phyloP scores from a whole-genome alignment of 2,329 filamentous ascomycete species.

The Sporothrix globosa region DNA sequence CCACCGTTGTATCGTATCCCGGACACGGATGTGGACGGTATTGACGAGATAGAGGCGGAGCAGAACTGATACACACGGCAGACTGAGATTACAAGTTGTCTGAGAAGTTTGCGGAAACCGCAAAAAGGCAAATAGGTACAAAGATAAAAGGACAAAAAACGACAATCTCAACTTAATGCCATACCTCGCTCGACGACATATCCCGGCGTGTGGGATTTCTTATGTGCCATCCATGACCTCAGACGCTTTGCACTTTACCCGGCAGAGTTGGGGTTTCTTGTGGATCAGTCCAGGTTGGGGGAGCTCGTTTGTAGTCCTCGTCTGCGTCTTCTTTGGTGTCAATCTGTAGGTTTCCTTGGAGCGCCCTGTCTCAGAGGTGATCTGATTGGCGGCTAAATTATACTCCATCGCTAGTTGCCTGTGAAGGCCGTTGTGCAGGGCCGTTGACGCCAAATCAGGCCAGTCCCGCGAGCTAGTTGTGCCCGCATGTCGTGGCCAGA shows the following conservation, averaged over 20 bases:
- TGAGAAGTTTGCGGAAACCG: neutral
- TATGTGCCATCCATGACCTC: neutral
- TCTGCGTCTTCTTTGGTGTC: too few relatives aligned
- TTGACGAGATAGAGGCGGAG: neutral
- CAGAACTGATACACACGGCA: neutral
- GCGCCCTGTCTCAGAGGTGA: too few relatives aligned
- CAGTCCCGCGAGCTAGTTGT: slow-evolving; percentile 7
- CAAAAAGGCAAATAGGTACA: too few relatives aligned
- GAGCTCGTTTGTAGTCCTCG: neutral
- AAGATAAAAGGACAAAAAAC: neutral
- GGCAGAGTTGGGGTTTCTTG: slow-evolving; percentile 19
- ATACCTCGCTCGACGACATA: neutral
- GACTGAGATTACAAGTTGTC: neutral
- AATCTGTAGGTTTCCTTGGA: neutral
- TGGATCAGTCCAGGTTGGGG: neutral
- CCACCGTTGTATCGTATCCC: slow-evolving; percentile 13
- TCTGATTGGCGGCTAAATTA: slow-evolving; percentile 29
- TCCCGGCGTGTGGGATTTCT: neutral
- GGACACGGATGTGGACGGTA: neutral
- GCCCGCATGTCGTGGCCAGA: slow-evolving; percentile 6
- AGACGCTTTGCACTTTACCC: slow-evolving; percentile 19
- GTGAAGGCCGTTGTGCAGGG: neutral
- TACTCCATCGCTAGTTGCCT: neutral
- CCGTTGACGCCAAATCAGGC: neutral
- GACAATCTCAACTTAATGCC: neutral